Percentiles rank a stretch among this genome's conserved stretches.
Conservation (phyloP, 768 basidiomycete genomes). For the Lactifluus subvellereus region DNA sequence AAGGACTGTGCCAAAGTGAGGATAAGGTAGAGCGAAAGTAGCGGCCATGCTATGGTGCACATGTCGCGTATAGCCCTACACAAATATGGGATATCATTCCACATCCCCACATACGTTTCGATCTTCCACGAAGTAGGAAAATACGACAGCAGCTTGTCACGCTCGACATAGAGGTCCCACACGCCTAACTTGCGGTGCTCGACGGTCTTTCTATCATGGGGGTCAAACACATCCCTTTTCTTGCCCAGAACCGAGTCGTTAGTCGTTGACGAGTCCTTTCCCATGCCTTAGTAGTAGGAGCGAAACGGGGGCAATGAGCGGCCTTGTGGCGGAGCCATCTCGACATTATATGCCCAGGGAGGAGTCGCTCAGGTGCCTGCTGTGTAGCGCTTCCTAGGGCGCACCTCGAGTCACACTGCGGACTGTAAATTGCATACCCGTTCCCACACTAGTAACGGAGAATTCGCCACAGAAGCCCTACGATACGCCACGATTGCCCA, state of each 20-base stretch:
- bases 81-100: constrained; percentile 54
- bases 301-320: not conserved
- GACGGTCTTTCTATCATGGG: constrained; percentile 28
- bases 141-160: constrained; percentile 33
- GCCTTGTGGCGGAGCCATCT: not conserved
- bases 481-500: too few species aligned
- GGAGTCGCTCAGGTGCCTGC: too few species aligned
- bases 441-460: too few species aligned
- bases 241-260: not conserved
- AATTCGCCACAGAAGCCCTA: too few species aligned
- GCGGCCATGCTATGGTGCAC: constrained; percentile 6
- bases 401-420: too few species aligned
- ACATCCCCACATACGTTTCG: constrained; percentile 43
- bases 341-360: constrained; percentile 2
- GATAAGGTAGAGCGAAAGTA: constrained; percentile 6
- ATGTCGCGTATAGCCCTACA: constrained; percentile 44
- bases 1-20: not conserved
- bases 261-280: not conserved
- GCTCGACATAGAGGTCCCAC: constrained; percentile 74
- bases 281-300: not conserved
- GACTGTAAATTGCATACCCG: too few species aligned
- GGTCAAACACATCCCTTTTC: not conserved
- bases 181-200: constrained; percentile 62
- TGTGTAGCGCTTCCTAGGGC: too few species aligned
- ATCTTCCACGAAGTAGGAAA: constrained; percentile 39